These are phyloP conservation scores for Fusarium solani-melongenae DNA, from an alignment of 2,329 filamentous ascomycete species.

Conservation along the genomic window DNA sequence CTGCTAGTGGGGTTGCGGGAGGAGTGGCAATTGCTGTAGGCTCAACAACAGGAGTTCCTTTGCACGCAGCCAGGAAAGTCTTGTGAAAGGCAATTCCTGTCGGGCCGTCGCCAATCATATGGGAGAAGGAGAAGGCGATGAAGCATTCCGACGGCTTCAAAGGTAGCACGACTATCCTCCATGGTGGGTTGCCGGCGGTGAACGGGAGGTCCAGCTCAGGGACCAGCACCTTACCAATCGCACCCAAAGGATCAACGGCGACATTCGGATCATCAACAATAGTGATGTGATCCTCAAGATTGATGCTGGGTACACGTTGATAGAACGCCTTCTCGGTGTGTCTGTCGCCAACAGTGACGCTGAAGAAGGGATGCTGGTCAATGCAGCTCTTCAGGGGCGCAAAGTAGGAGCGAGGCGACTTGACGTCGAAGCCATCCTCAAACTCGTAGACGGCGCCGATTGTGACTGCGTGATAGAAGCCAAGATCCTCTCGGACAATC, in stretches of 20 bases:
- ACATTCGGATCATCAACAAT: constrained; percentile 1
- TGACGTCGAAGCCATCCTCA: not conserved
- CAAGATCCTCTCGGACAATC: constrained; percentile 35
- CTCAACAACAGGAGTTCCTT: not conserved
- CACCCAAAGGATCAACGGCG: not conserved
- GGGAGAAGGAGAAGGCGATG: constrained; percentile 37
- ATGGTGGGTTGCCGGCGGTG: constrained; percentile 26
- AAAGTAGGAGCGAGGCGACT: constrained; percentile 22
- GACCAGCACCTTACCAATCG: constrained; percentile 21
- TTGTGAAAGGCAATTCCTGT: constrained; percentile 37
- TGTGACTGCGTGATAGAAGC: constrained; percentile 37
- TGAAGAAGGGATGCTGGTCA: constrained; percentile 33
- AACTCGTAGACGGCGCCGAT: constrained; percentile 38
- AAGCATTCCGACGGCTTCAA: constrained; percentile 21
- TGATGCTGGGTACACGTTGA: constrained; percentile 26
- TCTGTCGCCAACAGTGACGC: constrained; percentile 30
- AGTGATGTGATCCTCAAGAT: constrained; percentile 32
- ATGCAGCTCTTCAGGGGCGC: constrained; percentile 31
- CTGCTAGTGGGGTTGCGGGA: constrained; percentile 8
- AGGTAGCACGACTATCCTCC: constrained; percentile 37
- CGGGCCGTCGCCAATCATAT: constrained; percentile 39
- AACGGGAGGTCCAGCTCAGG: constrained; percentile 33
- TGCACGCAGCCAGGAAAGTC: constrained; percentile 29
- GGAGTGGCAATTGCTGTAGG: constrained; percentile 2
- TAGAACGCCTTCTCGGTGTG: constrained; percentile 38